Base-by-base conservation (phyloP, 805 yeast genomes). In the Cyberlindnera xishuangbannaensis region DNA sequence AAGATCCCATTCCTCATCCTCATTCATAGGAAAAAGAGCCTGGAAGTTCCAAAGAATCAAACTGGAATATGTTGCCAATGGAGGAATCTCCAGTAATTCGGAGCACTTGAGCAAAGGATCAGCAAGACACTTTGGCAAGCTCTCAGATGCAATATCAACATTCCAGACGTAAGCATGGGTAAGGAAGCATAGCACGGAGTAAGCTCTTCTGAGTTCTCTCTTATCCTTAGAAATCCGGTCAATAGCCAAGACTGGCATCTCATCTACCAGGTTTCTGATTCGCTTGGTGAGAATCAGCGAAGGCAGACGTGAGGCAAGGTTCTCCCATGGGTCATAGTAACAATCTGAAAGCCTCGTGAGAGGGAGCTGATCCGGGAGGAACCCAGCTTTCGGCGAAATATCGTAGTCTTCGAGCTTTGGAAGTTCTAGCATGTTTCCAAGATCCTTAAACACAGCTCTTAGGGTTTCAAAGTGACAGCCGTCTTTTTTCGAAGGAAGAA, bases 101-200 rank as follows among this genome's bases (percentile, higher is more conserved):
- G 83, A 61, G 0, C 76, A 73, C 28, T 59, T 60, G 2, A 83
- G 43, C 61, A 85, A 69, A 0, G 97, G 97, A 31, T 64, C 58
- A 1, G 95, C 80, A 15, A 88, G 50, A 40, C 73, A 75, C 30
- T 53, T 59, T 1, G 97, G 96, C 12, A 90, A 56, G 26, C 58
- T 63, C 40, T 81, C 78, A 10, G 61, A 56, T 13, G 94, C 82
- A 4, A 57, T 58, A 35, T 74, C 76, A 15, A 73, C 74, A 2
- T 85, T 81, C 97, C 97, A 88, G 16, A 88, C 78, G 53, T 88
- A 88, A 1, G 92, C 95, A 56, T 88, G 95, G 3, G 86, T 71
- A 28, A 90, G 56, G 50, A 87, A 88, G 10, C 90, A 79, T 18
- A 88, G 64, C 3, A 86, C 62, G 13, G 83, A 76, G 57, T 83